Conservation (phyloP, 169 alveolate species). For the Besnoitia besnoiti region DNA sequence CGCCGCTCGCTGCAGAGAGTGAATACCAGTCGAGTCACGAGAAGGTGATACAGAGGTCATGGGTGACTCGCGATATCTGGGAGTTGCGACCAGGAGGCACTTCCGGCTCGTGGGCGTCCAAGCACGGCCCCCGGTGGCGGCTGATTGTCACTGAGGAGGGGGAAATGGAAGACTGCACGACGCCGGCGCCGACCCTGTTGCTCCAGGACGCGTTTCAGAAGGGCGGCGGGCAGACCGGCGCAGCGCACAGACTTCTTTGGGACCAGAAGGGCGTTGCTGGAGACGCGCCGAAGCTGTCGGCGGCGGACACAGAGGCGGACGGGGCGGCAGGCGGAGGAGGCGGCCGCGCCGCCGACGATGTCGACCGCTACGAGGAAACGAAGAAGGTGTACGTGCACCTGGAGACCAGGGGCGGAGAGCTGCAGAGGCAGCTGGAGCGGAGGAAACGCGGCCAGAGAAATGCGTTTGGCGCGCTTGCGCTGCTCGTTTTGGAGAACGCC, state of each 20-base stretch:
- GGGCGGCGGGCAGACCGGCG: neutral
- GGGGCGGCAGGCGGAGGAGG: neutral
- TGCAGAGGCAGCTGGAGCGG: constrained; percentile 20
- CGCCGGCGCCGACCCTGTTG: constrained; percentile 2
- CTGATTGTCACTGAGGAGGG: constrained; percentile 22
- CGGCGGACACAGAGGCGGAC: neutral
- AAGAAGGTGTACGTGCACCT: constrained; percentile 7
- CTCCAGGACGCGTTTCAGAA: neutral
- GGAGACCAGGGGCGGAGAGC: neutral
- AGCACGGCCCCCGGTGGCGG: constrained; percentile 13
- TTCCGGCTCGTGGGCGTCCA: neutral
- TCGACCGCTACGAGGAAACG: constrained; percentile 37
- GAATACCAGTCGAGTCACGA: neutral
- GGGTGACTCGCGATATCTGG: constrained; percentile 26
- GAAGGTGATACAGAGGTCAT: constrained; percentile 21
- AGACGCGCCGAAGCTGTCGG: neutral
- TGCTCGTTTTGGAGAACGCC: neutral
- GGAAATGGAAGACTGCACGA: neutral
- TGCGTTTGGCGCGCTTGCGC: constrained; percentile 27
- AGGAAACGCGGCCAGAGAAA: neutral
- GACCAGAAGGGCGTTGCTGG: too few relatives aligned
- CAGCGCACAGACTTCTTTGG: too few relatives aligned
- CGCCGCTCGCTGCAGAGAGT: neutral
- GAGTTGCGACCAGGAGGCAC: neutral
- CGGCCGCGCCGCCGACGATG: neutral